These are phyloP conservation scores for Fusarium guadeloupense DNA, from an alignment of 2,329 filamentous ascomycete genomes.

Conservation along the genomic window DNA sequence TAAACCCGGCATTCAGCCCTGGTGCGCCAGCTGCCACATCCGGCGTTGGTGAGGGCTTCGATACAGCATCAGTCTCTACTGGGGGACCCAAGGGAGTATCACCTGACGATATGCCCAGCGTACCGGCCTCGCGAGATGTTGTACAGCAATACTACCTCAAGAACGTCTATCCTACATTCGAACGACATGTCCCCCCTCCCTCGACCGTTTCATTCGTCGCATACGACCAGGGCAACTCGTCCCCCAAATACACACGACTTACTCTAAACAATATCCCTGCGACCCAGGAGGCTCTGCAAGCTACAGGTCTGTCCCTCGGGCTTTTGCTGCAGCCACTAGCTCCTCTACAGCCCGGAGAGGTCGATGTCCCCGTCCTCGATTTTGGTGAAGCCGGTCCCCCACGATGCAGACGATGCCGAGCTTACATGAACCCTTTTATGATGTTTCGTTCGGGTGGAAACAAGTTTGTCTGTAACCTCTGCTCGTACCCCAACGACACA, in stretches of 20 bases:
- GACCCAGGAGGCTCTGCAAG: conserved; percentile 78
- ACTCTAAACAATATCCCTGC: conserved; percentile 94
- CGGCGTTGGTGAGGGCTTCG: conserved; percentile 43
- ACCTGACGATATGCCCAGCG: conserved; percentile 90
- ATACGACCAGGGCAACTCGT: conserved; percentile 96
- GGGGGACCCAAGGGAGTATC: conserved; percentile 69
- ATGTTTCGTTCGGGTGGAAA: conserved; percentile 93
- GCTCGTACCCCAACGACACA: conserved; percentile 96
- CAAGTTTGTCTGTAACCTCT: conserved; percentile 98
- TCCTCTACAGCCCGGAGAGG: conserved; percentile 82
- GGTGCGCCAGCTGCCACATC: conserved; percentile 35
- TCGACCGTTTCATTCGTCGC: conserved; percentile 89
- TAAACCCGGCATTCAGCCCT: conserved; percentile 55
- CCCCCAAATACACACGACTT: conserved; percentile 90
- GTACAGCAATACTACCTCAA: conserved; percentile 85
- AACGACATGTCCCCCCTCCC: conserved; percentile 90
- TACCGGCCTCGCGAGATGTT: conserved; percentile 84
- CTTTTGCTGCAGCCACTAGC: conserved; percentile 90
- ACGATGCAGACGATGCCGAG: conserved; percentile 88
- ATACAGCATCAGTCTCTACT: conserved; percentile 47
- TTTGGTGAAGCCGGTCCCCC: conserved; percentile 93
- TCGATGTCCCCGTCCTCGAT: conserved; percentile 89
- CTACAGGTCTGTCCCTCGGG: conserved; percentile 86
- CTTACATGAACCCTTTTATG: conserved; percentile 99
- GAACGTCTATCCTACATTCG: conserved; percentile 94